These are phyloP conservation scores for Podospora sp. DNA, from an alignment of 495 filamentous ascomycete genomes.

Conservation along the genomic window DNA sequence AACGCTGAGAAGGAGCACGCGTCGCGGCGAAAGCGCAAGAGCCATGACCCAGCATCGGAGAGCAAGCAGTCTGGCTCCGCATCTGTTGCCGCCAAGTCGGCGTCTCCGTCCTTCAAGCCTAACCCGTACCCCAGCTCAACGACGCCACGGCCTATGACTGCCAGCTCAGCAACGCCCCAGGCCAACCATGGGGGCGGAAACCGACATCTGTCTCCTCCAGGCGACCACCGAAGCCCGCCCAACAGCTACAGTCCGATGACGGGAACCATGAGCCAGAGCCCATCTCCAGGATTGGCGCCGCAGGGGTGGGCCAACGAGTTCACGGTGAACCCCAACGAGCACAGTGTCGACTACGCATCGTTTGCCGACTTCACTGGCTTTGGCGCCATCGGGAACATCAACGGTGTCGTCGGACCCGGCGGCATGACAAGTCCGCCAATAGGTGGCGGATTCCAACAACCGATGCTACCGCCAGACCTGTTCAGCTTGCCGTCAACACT, in stretches of 20 bases:
- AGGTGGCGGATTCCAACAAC: conserved; percentile 63
- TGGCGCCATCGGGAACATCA: conserved; percentile 27
- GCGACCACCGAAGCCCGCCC: conserved; percentile 40
- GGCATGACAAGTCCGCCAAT: conserved; percentile 45
- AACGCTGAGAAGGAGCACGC: conserved; percentile 81
- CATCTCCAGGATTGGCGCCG: conserved; percentile 38
- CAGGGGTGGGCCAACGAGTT: conserved; percentile 37
- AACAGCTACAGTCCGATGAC: conserved; percentile 44
- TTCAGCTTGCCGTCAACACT: conserved; percentile 96
- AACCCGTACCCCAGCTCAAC: conserved; percentile 33
- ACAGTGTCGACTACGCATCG: conserved; percentile 42
- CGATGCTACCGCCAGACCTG: conserved; percentile 93
- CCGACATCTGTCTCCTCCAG: conserved; percentile 44
- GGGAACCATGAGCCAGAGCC: conserved; percentile 34
- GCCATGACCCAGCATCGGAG: conserved; percentile 44
- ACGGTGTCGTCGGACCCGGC: conserved; percentile 28
- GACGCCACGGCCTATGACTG: conserved; percentile 36
- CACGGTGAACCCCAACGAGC: conserved; percentile 26
- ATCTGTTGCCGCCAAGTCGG: conserved; percentile 17
- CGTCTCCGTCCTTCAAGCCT: conserved; percentile 37
- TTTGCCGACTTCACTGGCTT: conserved; percentile 55
- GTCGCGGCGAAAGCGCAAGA: conserved; percentile 80
- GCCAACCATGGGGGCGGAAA: conserved; percentile 29
- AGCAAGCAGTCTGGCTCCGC: conserved; percentile 20
- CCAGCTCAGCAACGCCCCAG: conserved; percentile 42